Conservation (phyloP, 306 rosid species). For the Dalbergia cochinchinensis region DNA sequence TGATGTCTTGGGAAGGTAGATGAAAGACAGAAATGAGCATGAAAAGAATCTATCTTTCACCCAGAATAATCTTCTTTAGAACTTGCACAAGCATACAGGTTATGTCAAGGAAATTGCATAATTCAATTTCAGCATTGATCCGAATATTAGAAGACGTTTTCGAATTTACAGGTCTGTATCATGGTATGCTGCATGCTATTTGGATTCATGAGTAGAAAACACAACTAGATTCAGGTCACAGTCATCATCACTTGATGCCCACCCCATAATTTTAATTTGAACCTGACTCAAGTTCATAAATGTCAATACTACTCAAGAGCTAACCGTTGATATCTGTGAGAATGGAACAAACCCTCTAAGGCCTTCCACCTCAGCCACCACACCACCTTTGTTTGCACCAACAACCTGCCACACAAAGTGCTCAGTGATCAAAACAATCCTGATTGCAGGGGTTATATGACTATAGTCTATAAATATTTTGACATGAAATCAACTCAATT, state of each 20-base stretch:
- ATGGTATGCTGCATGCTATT: neutral
- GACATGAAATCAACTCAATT: neutral
- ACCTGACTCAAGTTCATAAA: conserved; percentile 38
- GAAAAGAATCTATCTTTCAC: neutral
- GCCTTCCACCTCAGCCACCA: conserved; percentile 94
- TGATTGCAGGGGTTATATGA: neutral
- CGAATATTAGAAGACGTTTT: neutral
- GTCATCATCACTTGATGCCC: conserved; percentile 5
- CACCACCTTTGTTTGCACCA: conserved; percentile 91
- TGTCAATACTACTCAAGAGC: conserved; percentile 47
- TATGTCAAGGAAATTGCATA: conserved; percentile 9
- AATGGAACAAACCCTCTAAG: conserved; percentile 95
- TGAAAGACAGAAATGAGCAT: neutral
- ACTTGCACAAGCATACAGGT: conserved; percentile 32
- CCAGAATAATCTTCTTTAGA: conserved; percentile 32
- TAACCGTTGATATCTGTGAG: conserved; percentile 93
- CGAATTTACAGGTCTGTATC: too few species aligned
- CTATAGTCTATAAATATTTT: too few species aligned
- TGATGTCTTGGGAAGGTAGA: too few species aligned
- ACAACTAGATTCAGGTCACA: neutral
- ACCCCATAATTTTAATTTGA: conserved; percentile 22
- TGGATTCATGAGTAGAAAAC: neutral
- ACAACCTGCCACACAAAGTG: conserved; percentile 65
- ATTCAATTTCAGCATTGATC: conserved; percentile 1
- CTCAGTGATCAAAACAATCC: conserved; percentile 14